These are phyloP conservation scores for Neoboletus subvelutipes DNA, from an alignment of 768 basidiomycete species.

Conservation along the genomic window DNA sequence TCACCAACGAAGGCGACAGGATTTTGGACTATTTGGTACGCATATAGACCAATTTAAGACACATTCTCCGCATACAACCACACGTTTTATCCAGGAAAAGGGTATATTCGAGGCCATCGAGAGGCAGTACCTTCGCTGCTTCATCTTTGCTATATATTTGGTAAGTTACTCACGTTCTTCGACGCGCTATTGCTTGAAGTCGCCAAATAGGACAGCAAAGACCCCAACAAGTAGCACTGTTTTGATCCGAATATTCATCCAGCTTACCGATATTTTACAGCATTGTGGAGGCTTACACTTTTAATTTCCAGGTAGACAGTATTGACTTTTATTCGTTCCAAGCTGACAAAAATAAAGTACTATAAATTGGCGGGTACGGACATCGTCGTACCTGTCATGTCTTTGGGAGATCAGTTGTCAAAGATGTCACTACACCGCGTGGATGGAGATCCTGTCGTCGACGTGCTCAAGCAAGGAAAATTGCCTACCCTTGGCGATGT, in stretches of 20 bases:
- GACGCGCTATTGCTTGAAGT: background rate
- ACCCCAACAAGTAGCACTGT: conserved; percentile 72
- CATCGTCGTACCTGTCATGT: conserved; percentile 67
- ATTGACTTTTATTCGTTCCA: background rate
- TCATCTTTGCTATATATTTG: conserved; percentile 83
- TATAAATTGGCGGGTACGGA: conserved; percentile 61
- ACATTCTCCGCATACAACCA: conserved; percentile 6
- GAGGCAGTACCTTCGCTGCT: conserved; percentile 80
- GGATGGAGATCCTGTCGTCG: conserved; percentile 55
- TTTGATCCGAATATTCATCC: conserved; percentile 2
- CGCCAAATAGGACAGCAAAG: conserved; percentile 66
- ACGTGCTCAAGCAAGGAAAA: conserved; percentile 58
- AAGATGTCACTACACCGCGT: conserved; percentile 46
- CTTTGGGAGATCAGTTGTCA: conserved; percentile 58
- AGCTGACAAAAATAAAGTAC: conserved; percentile 49
- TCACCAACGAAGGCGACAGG: conserved; percentile 79
- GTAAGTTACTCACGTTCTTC: conserved; percentile 40
- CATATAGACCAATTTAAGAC: conserved; percentile 20
- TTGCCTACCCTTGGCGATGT: conserved; percentile 77
- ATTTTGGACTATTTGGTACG: conserved; percentile 78
- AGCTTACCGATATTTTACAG: conserved; percentile 39
- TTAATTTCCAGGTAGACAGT: conserved; percentile 68
- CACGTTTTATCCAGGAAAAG: conserved; percentile 53
- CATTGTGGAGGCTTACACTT: conserved; percentile 86
- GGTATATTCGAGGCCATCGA: conserved; percentile 87